Evolutionary conservation across 306 rosid genomes (phyloP), one percentile per base, ranked within the genome.

Genomic region (Rosa rugosa): DNA sequence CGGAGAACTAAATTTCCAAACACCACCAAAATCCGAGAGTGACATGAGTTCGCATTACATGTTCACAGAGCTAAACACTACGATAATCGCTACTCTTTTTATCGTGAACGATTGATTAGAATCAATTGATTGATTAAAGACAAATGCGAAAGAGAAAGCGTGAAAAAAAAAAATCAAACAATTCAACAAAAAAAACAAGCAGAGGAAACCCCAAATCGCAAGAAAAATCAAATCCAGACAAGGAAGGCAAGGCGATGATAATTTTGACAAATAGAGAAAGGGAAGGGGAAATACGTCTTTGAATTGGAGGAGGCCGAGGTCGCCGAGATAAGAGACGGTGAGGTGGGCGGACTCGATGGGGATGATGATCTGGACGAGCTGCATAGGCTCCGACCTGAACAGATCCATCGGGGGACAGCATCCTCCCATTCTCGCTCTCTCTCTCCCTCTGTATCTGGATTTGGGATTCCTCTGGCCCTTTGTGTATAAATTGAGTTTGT

Each of bases 381-480:
- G 99, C 99, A 96, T 96, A 79, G 98, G 82, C 90, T 96, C 99
- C 72, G 99, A 96, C 81, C 99, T 88, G 88, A 96, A 89, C 71
- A 96, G 98, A 91, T 93, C 94, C 99, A 93, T 93, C 80, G 93
- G 93, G 42, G 98, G 99, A 54, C 93, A 93, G 82, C 99, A 90
- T 8, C 97, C 97, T 18, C 91, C 92, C 97, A 91, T 91, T 65
- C 31, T 82, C 85, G 44, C 84, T 53, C 85, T 50, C 40, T 44
- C 23, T 2, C 75, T 14, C 47, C 64, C 69, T 9, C 69, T 34
- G 45, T 3, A 12, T n/a, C 13, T n/a, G 46, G 46, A 44, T 11
- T 47, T 47, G 51, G 51, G 20, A 20, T 56, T 6, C 0, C 25
- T 60, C 16, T 22, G 66, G 38, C 6, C 4, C 38, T 59, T 14